Evolutionary conservation across 257 asterid genomes (phyloP).

Genomic region (Primulina eburnea): DNA sequence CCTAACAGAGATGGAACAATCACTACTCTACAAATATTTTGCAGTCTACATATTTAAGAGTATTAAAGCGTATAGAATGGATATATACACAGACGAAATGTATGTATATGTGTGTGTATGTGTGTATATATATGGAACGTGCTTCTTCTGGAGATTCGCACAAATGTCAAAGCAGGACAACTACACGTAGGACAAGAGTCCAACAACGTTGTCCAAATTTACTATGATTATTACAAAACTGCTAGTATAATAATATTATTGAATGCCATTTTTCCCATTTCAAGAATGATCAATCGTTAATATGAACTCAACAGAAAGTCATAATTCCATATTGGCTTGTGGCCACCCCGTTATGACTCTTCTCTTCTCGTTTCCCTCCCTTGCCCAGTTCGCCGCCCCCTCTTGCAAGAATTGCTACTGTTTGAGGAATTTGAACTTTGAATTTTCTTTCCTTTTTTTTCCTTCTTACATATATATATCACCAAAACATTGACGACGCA

Average conservation of each 20-base stretch:
- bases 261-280: too few relatives aligned
- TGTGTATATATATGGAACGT: neutral
- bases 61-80: neutral
- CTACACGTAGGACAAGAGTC: neutral
- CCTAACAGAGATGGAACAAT: neutral
- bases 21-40: neutral
- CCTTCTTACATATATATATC: conserved; percentile 7
- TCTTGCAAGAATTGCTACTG: neutral
- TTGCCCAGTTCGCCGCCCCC: neutral
- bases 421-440: conserved; percentile 46
- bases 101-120: too few relatives aligned
- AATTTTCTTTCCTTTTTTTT: conserved; percentile 27
- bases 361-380: neutral
- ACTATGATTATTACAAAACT: too few relatives aligned
- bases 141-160: neutral
- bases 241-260: too few relatives aligned
- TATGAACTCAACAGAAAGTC: neutral
- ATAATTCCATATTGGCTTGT: neutral
- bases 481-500: conserved; percentile 23
- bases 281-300: neutral
- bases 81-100: too few relatives aligned
- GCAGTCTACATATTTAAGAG: neutral
- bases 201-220: neutral
- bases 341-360: neutral
- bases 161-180: neutral